Evolutionary conservation across 371 early-diverging fungal species (phyloP).

Genomic region (Lichtheimia ornata): DNA sequence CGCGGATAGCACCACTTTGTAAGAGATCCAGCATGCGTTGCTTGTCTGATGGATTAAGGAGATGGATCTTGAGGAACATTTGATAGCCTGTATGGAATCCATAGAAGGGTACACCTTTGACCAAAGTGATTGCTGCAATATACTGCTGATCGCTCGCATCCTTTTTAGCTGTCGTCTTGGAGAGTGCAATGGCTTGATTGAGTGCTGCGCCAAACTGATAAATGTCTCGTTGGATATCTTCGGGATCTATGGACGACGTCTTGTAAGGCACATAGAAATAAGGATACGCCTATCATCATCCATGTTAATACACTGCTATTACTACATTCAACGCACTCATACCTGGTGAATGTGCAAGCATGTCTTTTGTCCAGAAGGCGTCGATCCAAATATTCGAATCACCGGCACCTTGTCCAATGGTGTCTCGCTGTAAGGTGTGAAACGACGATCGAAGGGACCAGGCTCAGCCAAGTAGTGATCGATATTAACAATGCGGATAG

Average conservation of each 20-base stretch:
- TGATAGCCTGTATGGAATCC: slow-evolving; percentile 74
- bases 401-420: slow-evolving; percentile 67
- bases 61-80: slow-evolving; percentile 76
- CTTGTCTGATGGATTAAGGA: slow-evolving; percentile 65
- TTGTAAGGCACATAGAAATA: slow-evolving; percentile 75
- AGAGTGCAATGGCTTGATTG: slow-evolving; percentile 70
- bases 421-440: slow-evolving; percentile 38
- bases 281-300: slow-evolving; percentile 60
- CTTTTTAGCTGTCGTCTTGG: slow-evolving; percentile 22
- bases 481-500: slow-evolving; percentile 64
- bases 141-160: slow-evolving; percentile 41
- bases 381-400: slow-evolving; percentile 82
- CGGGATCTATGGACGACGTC: slow-evolving; percentile 21
- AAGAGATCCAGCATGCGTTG: slow-evolving; percentile 64
- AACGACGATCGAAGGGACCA: slow-evolving; percentile 50
- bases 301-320: too few relatives aligned
- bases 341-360: slow-evolving; percentile 84
- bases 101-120: slow-evolving; percentile 85
- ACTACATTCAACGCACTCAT: neutral
- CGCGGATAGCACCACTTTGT: slow-evolving; percentile 73
- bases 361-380: slow-evolving; percentile 68
- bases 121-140: slow-evolving; percentile 68
- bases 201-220: slow-evolving; percentile 69
- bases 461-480: slow-evolving; percentile 67
- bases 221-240: slow-evolving; percentile 45